These are phyloP conservation scores for Meyerozyma guilliermondii DNA, from an alignment of 1,139 yeast species.

Conservation along the genomic window DNA sequence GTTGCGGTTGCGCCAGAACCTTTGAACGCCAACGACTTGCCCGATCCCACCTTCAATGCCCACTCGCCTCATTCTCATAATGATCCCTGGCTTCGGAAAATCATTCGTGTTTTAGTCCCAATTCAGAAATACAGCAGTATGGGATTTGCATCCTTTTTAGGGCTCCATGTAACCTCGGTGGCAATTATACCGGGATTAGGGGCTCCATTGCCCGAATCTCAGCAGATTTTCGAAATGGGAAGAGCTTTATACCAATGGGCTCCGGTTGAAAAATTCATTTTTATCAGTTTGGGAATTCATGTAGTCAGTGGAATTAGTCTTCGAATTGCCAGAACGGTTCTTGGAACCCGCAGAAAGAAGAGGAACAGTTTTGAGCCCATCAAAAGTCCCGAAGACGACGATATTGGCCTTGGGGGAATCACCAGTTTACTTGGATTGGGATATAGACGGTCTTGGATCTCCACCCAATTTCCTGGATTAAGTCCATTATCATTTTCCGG, in stretches of 20 bases:
- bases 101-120: conserved; percentile 2
- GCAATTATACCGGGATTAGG: conserved; percentile 47
- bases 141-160: conserved; percentile 51
- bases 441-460: conserved; percentile 40
- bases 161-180: conserved; percentile 56
- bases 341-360: conserved; percentile 7
- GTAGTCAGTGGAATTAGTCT: conserved; percentile 48
- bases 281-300: conserved; percentile 47
- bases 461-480: conserved; percentile 25
- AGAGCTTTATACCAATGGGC: conserved; percentile 55
- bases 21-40: neutral
- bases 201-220: conserved; percentile 35
- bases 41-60: neutral
- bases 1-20: neutral
- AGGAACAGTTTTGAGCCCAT: conserved; percentile 10
- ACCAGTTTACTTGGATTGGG: conserved; percentile 52
- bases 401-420: conserved; percentile 58
- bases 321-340: conserved; percentile 33
- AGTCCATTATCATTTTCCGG: conserved; percentile 60
- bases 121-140: conserved; percentile 62
- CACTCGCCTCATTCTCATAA: neutral
- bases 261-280: conserved; percentile 48
- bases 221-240: conserved; percentile 56
- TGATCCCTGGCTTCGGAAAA: neutral
- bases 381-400: conserved; percentile 31